phyloP scores from a whole-genome alignment of 805 yeast species.

The Saccharomycopsis capsularis region DNA sequence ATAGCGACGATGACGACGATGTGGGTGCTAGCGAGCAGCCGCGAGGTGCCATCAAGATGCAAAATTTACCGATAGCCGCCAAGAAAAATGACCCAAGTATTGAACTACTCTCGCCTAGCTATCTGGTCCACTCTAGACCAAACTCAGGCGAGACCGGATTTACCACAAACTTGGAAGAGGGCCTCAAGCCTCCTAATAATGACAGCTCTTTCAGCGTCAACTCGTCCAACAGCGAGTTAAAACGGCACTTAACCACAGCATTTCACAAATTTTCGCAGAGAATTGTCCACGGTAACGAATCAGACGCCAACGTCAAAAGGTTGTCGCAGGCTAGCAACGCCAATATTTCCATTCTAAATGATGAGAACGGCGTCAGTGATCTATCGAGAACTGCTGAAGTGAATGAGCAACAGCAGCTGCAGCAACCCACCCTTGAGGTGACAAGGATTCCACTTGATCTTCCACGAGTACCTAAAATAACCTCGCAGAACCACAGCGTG shows the following conservation, averaged over 20 bases:
- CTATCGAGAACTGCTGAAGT: not conserved
- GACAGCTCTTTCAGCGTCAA: conserved; percentile 12
- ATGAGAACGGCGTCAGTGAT: conserved; percentile 14
- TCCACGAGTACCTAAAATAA: not conserved
- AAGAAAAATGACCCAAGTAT: conserved; percentile 16
- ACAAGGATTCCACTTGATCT: not conserved
- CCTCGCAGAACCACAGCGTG: no score
- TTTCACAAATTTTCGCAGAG: conserved; percentile 17
- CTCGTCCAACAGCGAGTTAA: conserved; percentile 12
- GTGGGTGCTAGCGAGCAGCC: not conserved
- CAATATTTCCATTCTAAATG: conserved; percentile 11
- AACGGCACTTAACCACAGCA: conserved; percentile 17
- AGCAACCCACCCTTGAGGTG: conserved; percentile 2
- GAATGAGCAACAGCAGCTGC: not conserved
- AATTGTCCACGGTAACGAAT: conserved; percentile 20
- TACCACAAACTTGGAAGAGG: conserved; percentile 9
- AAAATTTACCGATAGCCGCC: conserved; percentile 12
- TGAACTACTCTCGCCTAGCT: conserved; percentile 16
- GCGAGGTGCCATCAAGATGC: conserved; percentile 15
- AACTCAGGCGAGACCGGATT: conserved; percentile 1
- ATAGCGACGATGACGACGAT: conserved; percentile 6
- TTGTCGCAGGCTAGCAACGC: conserved; percentile 3
- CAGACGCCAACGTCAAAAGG: conserved; percentile 7
- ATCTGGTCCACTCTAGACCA: not conserved
- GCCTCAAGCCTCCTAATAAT: conserved; percentile 3